Evolutionary conservation across 2,329 filamentous ascomycete species (phyloP), one percentile per base, ranked within the genome.

Genomic region (Epichloe elymi): DNA sequence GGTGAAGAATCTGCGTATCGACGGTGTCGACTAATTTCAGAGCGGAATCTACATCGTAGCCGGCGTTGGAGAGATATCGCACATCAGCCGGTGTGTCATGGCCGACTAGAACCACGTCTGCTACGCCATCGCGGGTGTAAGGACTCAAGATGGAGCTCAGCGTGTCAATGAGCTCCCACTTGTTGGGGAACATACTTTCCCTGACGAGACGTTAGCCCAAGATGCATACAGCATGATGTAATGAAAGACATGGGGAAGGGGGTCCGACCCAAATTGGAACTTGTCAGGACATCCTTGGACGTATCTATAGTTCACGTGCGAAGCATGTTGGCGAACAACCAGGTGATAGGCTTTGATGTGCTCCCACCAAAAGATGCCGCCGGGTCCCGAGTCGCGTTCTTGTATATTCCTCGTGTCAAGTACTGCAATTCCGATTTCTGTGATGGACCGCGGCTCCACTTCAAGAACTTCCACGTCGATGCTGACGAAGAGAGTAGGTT

Each of bases 401-500:
- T 67, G 59, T 20, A 88, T 62, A 38, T 76, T 65, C 4, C 65
- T 58, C 1, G 85, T 89, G 63, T 97, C 89, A 0, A 97, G 72
- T 3, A 83, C 82, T 1, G 88, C 83, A 40, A 98, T 73, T 1
- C 93, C 93, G 39, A 98, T 74, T 65, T 98, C 93, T 0, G 90
- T 95, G 53, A 97, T 76, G 12, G 78, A 71, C 36, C 74, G 70
- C 12, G 80, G 77, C 43, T 78, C 72, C 20, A 69, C 67, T 64
- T 98, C 93, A 52, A 83, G 87, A 1, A 84, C 82, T 65, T 98
- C 93, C 35, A 93, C 71, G 59, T 98, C 93, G 43, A 97, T 73
- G 55, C 78, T 81, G 53, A 95, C 72, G 58, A 96, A 85, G 7
- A 94, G 74, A 5, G 61, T 57, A 20, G 46, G 45, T 19, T 41